Percentiles rank a stretch among this genome's conserved stretches.
These are phyloP conservation scores for Arabidopsis suecica DNA, from an alignment of 345 rosid genomes.

Conservation along the genomic window DNA sequence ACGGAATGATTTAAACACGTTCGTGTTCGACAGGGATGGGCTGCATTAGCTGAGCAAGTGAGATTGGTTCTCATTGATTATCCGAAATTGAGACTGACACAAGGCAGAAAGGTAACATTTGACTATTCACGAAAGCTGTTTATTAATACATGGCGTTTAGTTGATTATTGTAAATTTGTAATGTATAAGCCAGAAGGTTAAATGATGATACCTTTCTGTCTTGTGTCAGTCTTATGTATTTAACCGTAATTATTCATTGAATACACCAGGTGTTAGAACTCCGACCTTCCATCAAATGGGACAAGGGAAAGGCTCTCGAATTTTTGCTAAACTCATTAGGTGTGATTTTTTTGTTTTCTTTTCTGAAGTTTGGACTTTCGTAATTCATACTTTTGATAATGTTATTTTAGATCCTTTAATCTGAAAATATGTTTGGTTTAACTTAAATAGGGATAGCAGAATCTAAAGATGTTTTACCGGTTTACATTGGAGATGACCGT, in stretches of 20 bases:
- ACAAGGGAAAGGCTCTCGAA: constrained; percentile 62
- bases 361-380: not conserved
- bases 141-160: not conserved
- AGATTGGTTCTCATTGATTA: constrained; percentile 46
- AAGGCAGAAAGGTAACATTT: constrained; percentile 57
- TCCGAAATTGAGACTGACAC: constrained; percentile 44
- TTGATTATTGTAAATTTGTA: not conserved
- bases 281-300: constrained; percentile 64
- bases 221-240: not conserved
- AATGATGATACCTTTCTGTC: too few species aligned
- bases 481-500: constrained; percentile 66
- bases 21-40: constrained; percentile 60
- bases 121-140: not conserved
- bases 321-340: constrained; percentile 57
- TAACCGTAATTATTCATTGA: not conserved
- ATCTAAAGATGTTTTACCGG: constrained; percentile 52
- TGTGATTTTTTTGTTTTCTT: not conserved
- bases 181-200: too few species aligned
- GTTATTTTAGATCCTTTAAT: not conserved
- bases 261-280: constrained; percentile 56
- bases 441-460: constrained; percentile 26
- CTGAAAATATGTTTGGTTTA: not conserved
- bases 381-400: not conserved
- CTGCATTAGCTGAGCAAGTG: constrained; percentile 61
- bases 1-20: too few species aligned